Base-by-base conservation (phyloP, 1,139 yeast genomes). In the Sugiyamaella pinicola region DNA sequence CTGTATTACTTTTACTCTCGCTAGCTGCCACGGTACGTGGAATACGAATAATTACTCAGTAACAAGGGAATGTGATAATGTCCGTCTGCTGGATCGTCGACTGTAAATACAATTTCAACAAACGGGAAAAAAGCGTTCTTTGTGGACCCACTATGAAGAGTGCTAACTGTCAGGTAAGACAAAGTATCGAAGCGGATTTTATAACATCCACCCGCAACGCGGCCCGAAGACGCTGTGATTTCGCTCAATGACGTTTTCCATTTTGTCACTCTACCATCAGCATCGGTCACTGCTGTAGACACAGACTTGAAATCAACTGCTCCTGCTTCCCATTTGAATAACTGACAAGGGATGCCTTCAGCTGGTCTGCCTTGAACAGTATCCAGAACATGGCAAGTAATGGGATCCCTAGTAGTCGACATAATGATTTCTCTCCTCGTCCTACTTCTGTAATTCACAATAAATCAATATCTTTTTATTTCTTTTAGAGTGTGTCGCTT, bases 61-160 rank as follows among this genome's bases (percentile, higher is more conserved):
- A 90, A 75, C 58, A 90, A 72, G 0, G 97, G 97, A 53, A 90
- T 84, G 67, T 90, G 97, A 69, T 88, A 90, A 69, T 90, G 96
- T 37, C 79, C 72, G 59, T 84, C 90, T 0, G 91, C 85, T 0
- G 86, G 85, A 58, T 77, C 74, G 9, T 77, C 77, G 5, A 89
- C 80, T 41, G 78, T 78, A 65, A 89, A 89, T 0, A 78, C 75
- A 45, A 89, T 86, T 57, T 89, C 96, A 7, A 88, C 88, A 64
- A 79, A 85, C 0, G 96, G 96, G 74, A 88, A 89, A 68, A 89
- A 89, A 19, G 68, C 67, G 31, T 69, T 69, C 24, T 62, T 62
- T 63, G 24, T 68, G 56, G 10, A 66, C 61, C 65, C 87, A 83
- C 68, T 88, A 87, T 51, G 79, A 78, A 3, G 84, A 84, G 0